Evolutionary conservation across 805 yeast genomes (phyloP), one percentile per base, ranked within the genome.

Genomic region (Wickerhamiella slavikovae): DNA sequence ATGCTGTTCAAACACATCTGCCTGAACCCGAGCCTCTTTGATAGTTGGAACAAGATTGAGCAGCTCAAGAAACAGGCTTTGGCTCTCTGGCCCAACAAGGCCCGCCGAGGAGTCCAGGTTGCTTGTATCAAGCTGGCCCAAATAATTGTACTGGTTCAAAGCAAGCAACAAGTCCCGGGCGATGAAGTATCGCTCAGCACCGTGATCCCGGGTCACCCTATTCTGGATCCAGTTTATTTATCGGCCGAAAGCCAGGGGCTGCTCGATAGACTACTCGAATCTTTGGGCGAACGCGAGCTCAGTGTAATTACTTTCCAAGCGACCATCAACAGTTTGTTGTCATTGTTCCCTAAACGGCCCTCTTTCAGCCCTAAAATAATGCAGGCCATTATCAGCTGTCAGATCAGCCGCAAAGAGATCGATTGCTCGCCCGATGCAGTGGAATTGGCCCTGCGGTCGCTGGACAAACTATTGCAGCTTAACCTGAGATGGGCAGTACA

Each of bases 91-190:
- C 64, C 60, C 15, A 37, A 42, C 14, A 15, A 38, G 4, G 16
- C 22, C 0, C 34, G 31, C 19, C 18, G 22, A 2, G 77, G 74
- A 10, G 55, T 70, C 27, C 69, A 66, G 47, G 52, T 76, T n/a
- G 71, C 83, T 17, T 57, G 74, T n/a, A 55, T 73, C 30, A 78
- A 75, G 49, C 69, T 83, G 35, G 64, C 79, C 8, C 68, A 68
- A n/a, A 62, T 62, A 31, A 51, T 71, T 4, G 58, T 71, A 10
- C 55, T 60, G 21, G 60, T 65, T 1, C 80, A 73, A 34, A 22
- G 32, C 9, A 37, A 38, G 19, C 30, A 27, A 16, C 44, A 32
- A 18, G 5, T 28, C 16, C 17, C 28, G 5, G 44, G 38, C 18
- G 29, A 37, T 15, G 62, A 58, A 23, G 58, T 63, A 20, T 68